Conservation (phyloP, 306 rosid species). For the Quercus mongolica region DNA sequence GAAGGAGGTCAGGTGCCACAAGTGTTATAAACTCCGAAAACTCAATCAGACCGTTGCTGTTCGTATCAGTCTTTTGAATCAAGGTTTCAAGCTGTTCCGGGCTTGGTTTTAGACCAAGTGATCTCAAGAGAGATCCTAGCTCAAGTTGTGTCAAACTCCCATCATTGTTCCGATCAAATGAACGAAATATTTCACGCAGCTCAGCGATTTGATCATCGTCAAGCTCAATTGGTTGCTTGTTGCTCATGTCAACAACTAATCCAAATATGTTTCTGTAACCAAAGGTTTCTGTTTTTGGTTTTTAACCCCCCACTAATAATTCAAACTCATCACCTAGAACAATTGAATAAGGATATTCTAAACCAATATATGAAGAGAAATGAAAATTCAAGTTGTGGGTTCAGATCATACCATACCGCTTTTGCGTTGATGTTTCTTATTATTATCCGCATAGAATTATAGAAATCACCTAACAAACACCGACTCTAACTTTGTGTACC, state of each 20-base stretch:
- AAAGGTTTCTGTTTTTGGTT: neutral
- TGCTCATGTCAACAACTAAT: constrained; percentile 43
- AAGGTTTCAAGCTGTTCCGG: constrained; percentile 69
- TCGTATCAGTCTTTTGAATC: constrained; percentile 71
- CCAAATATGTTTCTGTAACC: neutral
- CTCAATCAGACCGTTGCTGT: constrained; percentile 74
- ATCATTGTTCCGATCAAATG: constrained; percentile 87
- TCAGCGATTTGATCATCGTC: constrained; percentile 85
- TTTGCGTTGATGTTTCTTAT: neutral
- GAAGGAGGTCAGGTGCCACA: constrained; percentile 73
- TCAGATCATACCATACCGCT: neutral
- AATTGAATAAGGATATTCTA: neutral
- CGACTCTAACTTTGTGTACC: neutral
- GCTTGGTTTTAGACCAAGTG: constrained; percentile 82
- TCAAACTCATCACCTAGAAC: neutral
- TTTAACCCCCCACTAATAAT: too few species aligned
- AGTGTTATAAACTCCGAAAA: constrained; percentile 75
- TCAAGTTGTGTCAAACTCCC: constrained; percentile 86
- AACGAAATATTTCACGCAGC: constrained; percentile 71
- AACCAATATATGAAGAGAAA: neutral
- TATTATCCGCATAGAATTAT: neutral
- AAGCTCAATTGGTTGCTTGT: constrained; percentile 51
- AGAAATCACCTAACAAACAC: neutral
- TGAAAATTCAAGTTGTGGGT: neutral
- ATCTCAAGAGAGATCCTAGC: constrained; percentile 75